Base-by-base conservation (phyloP, 1,139 yeast genomes). In the Candida sojae region DNA sequence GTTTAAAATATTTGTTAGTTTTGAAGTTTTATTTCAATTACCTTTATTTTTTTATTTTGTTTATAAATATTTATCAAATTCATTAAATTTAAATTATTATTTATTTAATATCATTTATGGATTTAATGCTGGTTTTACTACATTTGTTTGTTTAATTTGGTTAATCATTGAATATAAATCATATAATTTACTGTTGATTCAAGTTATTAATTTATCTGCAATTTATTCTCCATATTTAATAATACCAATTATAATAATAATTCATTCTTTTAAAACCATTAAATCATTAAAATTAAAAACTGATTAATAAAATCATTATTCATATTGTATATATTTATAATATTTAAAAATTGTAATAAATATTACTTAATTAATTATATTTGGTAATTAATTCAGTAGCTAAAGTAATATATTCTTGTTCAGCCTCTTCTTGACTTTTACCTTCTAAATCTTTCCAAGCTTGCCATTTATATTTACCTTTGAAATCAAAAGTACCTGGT, bases 391-490 rank as follows among this genome's bases (percentile, higher is more conserved):
- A 78, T 62, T 81, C 82, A 62, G 84, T 84, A 54, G 86, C 97
- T 44, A 86, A 73, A 36, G 68, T 87, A 64, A 91, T 89, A 77
- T 90, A 88, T 71, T 89, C 77, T 62, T 80, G 59, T 77, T 92
- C 98, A 54, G 99, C 99, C 31, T 91, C 97, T 59, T 84, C 96
- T 71, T 87, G 88, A 46, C 90, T 71, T 51, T 80, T 81, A 49
- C 98, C 99, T 75, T 89, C 86, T 62, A 86, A 76, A 60, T 84
- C 85, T 63, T 85, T 86, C 99, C 99, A 93, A 13, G 97, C 81
- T 68, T 90, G 92, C 98, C 98, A 93, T 81, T 93, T 93, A 82
- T 88, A 88, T 74, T 93, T 92, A 60, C 93, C 97, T 77, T 88
- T 88, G 74, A 93, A 80, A 74, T 92, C 96, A 70, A 92, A 89